phyloP scores from a whole-genome alignment of 2,329 filamentous ascomycete genomes.

The Allantophomopsis lycopodina region DNA sequence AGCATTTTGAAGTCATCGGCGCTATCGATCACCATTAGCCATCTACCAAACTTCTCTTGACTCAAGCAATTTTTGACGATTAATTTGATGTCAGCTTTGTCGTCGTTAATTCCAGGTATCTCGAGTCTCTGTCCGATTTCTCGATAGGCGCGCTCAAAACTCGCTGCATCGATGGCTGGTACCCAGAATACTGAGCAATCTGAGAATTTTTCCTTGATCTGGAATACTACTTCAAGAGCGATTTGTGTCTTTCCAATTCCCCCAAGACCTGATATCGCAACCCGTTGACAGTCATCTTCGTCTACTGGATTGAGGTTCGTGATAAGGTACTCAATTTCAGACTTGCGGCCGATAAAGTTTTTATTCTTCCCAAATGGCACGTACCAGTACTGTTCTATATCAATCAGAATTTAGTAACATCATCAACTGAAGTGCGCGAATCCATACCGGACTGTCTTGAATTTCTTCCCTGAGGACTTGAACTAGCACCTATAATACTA shows the following conservation, averaged over 20 bases:
- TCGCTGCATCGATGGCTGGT: constrained; percentile 5
- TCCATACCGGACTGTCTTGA: too few relatives aligned
- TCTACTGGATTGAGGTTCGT: not conserved
- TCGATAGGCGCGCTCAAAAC: constrained; percentile 21
- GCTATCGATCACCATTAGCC: constrained; percentile 29
- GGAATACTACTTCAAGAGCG: constrained; percentile 2
- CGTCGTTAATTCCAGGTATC: constrained; percentile 17
- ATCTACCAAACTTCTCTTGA: constrained; percentile 11
- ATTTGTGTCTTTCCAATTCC: constrained; percentile 3
- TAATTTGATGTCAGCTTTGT: constrained; percentile 19
- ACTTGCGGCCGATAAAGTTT: constrained; percentile 2
- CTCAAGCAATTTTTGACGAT: constrained; percentile 19
- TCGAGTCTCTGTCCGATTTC: constrained; percentile 18
- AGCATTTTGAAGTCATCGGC: constrained; percentile 23
- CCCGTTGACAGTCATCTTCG: constrained; percentile 1
- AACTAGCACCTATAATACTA: too few relatives aligned
- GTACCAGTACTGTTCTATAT: too few relatives aligned
- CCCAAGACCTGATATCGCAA: constrained; percentile 2
- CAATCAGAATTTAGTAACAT: too few relatives aligned
- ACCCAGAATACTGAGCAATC: not conserved
- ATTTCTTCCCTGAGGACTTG: too few relatives aligned
- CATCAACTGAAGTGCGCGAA: too few relatives aligned
- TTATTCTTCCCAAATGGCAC: constrained; percentile 1
- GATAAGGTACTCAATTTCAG: not conserved
- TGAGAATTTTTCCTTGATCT: not conserved